A percentile compares a stretch with the other conserved stretches of the same genome.
phyloP scores from a whole-genome alignment of 2,329 filamentous ascomycete genomes.

The Alternaria brassicicola region DNA sequence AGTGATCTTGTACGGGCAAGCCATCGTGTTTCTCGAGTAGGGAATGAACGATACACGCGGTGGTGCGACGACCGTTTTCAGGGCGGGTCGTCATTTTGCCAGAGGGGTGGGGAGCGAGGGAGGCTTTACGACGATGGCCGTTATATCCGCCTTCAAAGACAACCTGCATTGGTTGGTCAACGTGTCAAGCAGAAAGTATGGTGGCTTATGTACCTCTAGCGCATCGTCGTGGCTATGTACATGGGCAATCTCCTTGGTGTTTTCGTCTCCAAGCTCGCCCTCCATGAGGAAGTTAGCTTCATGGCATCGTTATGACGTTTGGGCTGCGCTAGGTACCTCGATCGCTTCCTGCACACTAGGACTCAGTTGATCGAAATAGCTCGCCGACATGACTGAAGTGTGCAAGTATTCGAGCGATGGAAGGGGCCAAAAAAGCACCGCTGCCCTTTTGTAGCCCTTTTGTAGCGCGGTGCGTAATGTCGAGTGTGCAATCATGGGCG shows the following conservation, averaged over 20 bases:
- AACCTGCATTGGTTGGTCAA: slow-evolving; percentile 52
- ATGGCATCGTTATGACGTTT: slow-evolving; percentile 28
- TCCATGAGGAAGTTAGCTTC: slow-evolving; percentile 47
- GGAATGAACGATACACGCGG: slow-evolving; percentile 67
- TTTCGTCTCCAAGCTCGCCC: slow-evolving; percentile 36
- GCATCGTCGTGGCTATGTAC: slow-evolving; percentile 48
- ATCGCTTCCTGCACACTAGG: slow-evolving; percentile 22
- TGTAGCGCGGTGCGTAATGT: slow-evolving; percentile 6
- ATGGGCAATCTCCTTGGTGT: slow-evolving; percentile 35
- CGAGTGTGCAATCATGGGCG: slow-evolving; percentile 14
- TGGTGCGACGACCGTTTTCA: slow-evolving; percentile 48
- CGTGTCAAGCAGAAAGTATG: neutral
- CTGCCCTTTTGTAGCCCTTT: slow-evolving; percentile 11
- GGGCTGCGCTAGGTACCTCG: slow-evolving; percentile 32
- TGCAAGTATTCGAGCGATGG: slow-evolving; percentile 4
- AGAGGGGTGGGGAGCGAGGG: slow-evolving; percentile 55
- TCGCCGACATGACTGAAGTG: slow-evolving; percentile 24
- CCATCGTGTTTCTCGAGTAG: slow-evolving; percentile 58
- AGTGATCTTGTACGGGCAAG: slow-evolving; percentile 26
- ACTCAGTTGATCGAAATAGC: slow-evolving; percentile 28
- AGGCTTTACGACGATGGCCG: slow-evolving; percentile 65
- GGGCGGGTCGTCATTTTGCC: slow-evolving; percentile 38
- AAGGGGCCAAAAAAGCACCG: neutral
- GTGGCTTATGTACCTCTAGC: slow-evolving; percentile 46
- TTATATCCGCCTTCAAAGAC: slow-evolving; percentile 59